These are phyloP conservation scores for Xylariales sp. DNA, from an alignment of 2,329 filamentous ascomycete species.

Conservation along the genomic window DNA sequence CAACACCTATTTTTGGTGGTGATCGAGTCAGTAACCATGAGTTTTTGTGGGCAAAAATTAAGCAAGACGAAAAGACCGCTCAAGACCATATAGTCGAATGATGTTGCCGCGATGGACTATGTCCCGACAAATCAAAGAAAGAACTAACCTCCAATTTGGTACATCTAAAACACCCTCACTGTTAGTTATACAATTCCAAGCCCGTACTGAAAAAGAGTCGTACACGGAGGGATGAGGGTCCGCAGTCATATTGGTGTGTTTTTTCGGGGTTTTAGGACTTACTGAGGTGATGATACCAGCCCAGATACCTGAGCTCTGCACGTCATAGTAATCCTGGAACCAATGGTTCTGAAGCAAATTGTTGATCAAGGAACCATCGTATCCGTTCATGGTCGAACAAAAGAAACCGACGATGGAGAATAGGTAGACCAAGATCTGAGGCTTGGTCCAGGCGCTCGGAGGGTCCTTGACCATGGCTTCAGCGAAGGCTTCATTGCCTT, in stretches of 20 bases:
- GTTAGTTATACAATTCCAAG: too few species aligned
- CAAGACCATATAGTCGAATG: too few species aligned
- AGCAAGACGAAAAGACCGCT: too few species aligned
- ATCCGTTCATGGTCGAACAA: conserved; percentile 48
- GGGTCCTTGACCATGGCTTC: conserved; percentile 52
- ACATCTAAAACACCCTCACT: conserved; percentile 37
- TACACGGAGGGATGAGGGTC: too few species aligned
- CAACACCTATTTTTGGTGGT: conserved; percentile 27
- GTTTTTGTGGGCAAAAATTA: too few species aligned
- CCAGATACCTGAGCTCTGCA: conserved; percentile 39
- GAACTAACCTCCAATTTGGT: conserved; percentile 46
- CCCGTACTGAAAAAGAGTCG: too few species aligned
- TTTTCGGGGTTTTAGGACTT: too few species aligned
- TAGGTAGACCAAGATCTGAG: conserved; percentile 35
- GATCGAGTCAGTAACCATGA: neutral
- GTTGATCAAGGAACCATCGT: conserved; percentile 47
- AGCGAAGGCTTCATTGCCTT: conserved; percentile 48
- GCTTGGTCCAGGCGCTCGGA: conserved; percentile 32
- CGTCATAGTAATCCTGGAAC: conserved; percentile 34
- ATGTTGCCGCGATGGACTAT: too few species aligned
- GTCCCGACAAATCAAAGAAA: conserved; percentile 40
- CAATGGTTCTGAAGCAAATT: conserved; percentile 37
- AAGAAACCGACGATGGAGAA: conserved; percentile 44
- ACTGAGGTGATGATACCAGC: conserved; percentile 42
- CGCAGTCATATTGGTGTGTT: too few species aligned